A percentile compares a stretch with the other conserved stretches of the same genome.
These are phyloP conservation scores for Cryptomeria japonica DNA, from an alignment of 75 land plant species.

Conservation along the genomic window DNA sequence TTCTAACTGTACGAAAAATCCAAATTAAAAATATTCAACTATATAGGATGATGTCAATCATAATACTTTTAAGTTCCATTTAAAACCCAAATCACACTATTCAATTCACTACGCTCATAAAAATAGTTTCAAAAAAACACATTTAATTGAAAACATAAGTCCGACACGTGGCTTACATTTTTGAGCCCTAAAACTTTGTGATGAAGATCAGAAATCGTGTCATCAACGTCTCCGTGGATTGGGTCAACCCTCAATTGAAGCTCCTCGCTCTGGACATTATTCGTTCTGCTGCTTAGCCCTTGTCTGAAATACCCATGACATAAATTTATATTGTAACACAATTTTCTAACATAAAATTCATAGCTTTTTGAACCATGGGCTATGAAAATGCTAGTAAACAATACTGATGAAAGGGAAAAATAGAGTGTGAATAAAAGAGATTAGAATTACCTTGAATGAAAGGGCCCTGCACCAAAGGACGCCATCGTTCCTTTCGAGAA, in stretches of 20 bases:
- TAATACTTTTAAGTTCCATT: background rate
- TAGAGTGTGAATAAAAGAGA: background rate
- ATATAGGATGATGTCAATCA: no score
- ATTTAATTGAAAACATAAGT: background rate
- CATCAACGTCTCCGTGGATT: conserved; percentile 75
- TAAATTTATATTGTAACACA: background rate
- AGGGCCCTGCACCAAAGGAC: conserved; percentile 1
- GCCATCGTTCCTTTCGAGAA: background rate
- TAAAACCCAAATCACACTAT: background rate
- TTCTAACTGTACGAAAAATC: no score
- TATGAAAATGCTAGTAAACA: background rate
- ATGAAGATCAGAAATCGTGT: conserved; percentile 65
- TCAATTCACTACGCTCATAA: background rate
- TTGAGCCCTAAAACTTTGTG: conserved; percentile 54
- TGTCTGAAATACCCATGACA: conserved; percentile 29
- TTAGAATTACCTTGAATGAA: background rate
- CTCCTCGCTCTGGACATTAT: conserved; percentile 49
- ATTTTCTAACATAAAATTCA: background rate
- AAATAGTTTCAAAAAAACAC: no score
- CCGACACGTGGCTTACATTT: conserved; percentile 39
- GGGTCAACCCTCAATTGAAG: conserved; percentile 81
- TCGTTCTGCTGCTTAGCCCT: conserved; percentile 44
- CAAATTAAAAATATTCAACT: no score
- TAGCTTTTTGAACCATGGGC: background rate
- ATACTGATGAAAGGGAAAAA: background rate